phyloP scores from a whole-genome alignment of 257 asterid species.

The Fraxinus anomala region DNA sequence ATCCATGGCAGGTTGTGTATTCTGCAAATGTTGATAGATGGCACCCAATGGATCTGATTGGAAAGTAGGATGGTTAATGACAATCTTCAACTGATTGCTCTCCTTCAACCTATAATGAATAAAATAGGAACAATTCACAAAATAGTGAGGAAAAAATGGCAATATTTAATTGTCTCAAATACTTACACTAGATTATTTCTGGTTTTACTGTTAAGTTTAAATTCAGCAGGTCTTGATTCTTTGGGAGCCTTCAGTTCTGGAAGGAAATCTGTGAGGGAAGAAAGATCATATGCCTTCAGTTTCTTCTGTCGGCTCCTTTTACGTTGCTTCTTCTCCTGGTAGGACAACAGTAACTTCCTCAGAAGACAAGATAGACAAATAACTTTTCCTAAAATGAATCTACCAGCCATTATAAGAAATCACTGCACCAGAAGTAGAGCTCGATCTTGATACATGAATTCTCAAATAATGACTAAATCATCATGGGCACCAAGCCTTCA shows the following conservation, averaged over 20 bases:
- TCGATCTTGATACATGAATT: background rate
- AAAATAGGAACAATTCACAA: conserved; percentile 20
- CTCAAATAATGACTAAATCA: background rate
- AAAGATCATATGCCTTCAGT: conserved; percentile 68
- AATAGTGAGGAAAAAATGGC: background rate
- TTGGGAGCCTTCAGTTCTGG: conserved; percentile 55
- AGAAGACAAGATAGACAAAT: background rate
- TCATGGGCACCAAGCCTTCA: background rate
- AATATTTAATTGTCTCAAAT: conserved; percentile 3
- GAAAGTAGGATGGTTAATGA: conserved; percentile 57
- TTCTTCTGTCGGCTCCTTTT: conserved; percentile 57
- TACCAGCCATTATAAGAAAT: background rate
- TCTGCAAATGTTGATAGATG: conserved; percentile 67
- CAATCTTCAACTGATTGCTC: conserved; percentile 56
- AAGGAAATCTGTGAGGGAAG: conserved; percentile 68
- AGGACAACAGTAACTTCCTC: conserved; percentile 20
- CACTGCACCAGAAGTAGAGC: background rate
- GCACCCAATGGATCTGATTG: conserved; percentile 72
- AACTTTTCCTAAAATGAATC: background rate
- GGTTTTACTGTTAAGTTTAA: conserved; percentile 65
- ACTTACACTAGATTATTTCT: conserved; percentile 71
- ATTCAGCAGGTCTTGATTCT: conserved; percentile 37
- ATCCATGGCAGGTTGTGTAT: conserved; percentile 60
- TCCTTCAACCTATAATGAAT: conserved; percentile 62
- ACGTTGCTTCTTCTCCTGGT: conserved; percentile 53